Percentiles rank a stretch among this genome's conserved stretches.
phyloP scores from a whole-genome alignment of 2,329 filamentous ascomycete species.

The Exophiala sp. region DNA sequence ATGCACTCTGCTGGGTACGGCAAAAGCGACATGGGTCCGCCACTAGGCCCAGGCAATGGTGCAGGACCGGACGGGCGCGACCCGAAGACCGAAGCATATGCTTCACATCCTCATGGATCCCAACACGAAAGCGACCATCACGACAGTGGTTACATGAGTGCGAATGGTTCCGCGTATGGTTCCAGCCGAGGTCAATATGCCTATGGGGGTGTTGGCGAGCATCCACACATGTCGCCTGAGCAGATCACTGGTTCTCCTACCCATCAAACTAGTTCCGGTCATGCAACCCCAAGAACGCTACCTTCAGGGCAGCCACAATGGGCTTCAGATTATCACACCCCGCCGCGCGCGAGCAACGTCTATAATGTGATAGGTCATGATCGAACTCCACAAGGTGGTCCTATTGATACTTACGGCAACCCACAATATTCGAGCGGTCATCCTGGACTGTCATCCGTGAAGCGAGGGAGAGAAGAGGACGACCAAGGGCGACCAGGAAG shows the following conservation, averaged over 20 bases:
- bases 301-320: conserved; percentile 71
- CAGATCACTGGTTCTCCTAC: conserved; percentile 71
- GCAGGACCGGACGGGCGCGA: conserved; percentile 60
- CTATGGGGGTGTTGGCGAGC: conserved; percentile 69
- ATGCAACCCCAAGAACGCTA: conserved; percentile 79
- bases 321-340: conserved; percentile 67
- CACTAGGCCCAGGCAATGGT: conserved; percentile 59
- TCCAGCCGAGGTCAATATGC: conserved; percentile 70
- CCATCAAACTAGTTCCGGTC: conserved; percentile 75
- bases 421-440: conserved; percentile 67
- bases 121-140: conserved; percentile 69
- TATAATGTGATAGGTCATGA: conserved; percentile 89
- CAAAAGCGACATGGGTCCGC: conserved; percentile 86
- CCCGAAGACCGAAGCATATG: conserved; percentile 66
- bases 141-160: conserved; percentile 78
- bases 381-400: conserved; percentile 64
- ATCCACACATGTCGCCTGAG: conserved; percentile 73
- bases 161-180: conserved; percentile 68
- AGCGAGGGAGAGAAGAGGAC: conserved; percentile 64
- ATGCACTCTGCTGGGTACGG: conserved; percentile 61
- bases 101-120: conserved; percentile 50
- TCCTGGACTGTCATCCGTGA: conserved; percentile 60
- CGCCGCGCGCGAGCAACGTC: conserved; percentile 76
- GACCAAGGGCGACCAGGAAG: conserved; percentile 64
- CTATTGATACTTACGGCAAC: conserved; percentile 67